Evolutionary conservation across 2,329 filamentous ascomycete species (phyloP).

Genomic region (Pseudogymnoascus sp.): DNA sequence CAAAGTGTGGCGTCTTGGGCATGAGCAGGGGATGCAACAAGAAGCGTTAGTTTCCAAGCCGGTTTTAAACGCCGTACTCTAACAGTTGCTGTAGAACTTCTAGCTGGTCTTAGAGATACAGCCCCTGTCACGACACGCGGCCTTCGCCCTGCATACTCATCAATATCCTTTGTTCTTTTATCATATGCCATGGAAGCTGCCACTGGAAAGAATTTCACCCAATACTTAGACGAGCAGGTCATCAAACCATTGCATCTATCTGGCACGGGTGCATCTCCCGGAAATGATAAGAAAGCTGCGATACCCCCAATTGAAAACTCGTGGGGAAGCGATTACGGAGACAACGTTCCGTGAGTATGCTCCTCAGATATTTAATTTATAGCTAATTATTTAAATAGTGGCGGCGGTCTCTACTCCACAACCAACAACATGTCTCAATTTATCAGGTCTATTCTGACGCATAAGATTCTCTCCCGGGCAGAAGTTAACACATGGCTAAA

Average conservation of each 20-base stretch:
- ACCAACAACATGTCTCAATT: slow-evolving; percentile 30
- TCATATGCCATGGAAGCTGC: slow-evolving; percentile 34
- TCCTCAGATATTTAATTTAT: neutral
- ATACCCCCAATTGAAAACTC: neutral
- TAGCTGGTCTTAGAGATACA: neutral
- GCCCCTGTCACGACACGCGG: neutral
- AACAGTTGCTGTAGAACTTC: neutral
- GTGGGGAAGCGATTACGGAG: slow-evolving; percentile 1
- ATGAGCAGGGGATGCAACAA: neutral
- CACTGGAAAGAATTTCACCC: slow-evolving; percentile 25
- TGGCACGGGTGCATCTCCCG: slow-evolving; percentile 20
- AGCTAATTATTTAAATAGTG: slow-evolving; percentile 23
- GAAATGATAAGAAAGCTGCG: neutral
- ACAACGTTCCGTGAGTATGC: neutral
- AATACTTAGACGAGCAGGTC: slow-evolving; percentile 20
- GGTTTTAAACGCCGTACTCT: neutral
- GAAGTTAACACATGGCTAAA: slow-evolving; percentile 13
- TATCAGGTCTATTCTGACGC: slow-evolving; percentile 2
- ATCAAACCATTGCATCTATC: slow-evolving; percentile 28
- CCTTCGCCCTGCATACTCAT: neutral
- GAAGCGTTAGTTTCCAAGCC: neutral
- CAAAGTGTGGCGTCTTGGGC: neutral
- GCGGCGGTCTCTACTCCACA: slow-evolving; percentile 33
- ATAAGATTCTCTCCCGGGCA: neutral
- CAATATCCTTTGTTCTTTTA: slow-evolving; percentile 23